Evolutionary conservation across 2,329 filamentous ascomycete genomes (phyloP).

Genomic region (Xylaria sp.): DNA sequence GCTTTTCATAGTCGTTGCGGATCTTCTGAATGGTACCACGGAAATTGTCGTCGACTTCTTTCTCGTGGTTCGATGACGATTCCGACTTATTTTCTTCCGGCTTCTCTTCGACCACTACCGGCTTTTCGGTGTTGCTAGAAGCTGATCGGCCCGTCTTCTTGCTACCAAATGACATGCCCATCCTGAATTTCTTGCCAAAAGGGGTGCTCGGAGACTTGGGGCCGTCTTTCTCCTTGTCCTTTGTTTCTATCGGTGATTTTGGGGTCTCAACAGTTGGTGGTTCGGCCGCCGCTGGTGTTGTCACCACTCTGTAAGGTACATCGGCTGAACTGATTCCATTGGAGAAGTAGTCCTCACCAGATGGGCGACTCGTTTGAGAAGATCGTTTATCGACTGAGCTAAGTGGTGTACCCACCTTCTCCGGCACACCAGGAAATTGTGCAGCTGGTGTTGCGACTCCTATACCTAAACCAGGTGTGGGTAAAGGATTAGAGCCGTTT

Average conservation of each 20-base stretch:
- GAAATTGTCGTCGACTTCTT: slow-evolving; percentile 80
- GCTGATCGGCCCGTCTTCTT: slow-evolving; percentile 84
- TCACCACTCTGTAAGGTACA: slow-evolving; percentile 58
- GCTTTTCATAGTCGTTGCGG: slow-evolving; percentile 77
- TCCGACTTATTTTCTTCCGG: slow-evolving; percentile 70
- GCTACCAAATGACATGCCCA: slow-evolving; percentile 72
- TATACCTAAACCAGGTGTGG: slow-evolving; percentile 82
- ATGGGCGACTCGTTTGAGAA: slow-evolving; percentile 69
- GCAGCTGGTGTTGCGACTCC: slow-evolving; percentile 75
- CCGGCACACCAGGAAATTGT: slow-evolving; percentile 60
- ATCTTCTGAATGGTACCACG: slow-evolving; percentile 78
- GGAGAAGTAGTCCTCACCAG: slow-evolving; percentile 83
- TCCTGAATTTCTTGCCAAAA: slow-evolving; percentile 51
- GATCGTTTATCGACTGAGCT: slow-evolving; percentile 65
- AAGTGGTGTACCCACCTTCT: slow-evolving; percentile 57
- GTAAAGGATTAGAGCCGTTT: slow-evolving; percentile 71
- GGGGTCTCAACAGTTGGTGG: slow-evolving; percentile 55
- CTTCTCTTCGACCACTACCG: slow-evolving; percentile 80
- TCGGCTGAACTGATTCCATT: slow-evolving; percentile 64
- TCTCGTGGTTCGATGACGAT: slow-evolving; percentile 72
- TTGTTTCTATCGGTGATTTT: slow-evolving; percentile 68
- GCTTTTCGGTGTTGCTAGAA: slow-evolving; percentile 75
- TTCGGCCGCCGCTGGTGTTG: slow-evolving; percentile 58
- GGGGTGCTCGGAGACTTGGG: slow-evolving; percentile 69
- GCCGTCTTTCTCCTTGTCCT: slow-evolving; percentile 63